Conservation (phyloP, 2,329 filamentous ascomycete genomes). For the Curvularia verruculosa region DNA sequence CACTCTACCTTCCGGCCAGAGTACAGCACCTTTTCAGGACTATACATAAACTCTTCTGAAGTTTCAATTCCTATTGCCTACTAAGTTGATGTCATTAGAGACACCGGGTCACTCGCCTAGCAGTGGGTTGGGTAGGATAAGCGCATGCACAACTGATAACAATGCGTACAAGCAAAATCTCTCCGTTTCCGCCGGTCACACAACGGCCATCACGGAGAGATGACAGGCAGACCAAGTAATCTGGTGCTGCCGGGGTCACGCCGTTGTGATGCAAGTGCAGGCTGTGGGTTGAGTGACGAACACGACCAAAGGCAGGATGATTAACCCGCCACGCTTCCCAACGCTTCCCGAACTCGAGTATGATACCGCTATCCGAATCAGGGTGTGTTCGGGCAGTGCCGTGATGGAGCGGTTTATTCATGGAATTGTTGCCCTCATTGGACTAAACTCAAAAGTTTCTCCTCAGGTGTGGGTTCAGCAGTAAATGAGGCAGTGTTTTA, state of each 20-base stretch:
- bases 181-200: constrained; percentile 34
- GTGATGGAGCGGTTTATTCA: not conserved
- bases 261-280: constrained; percentile 2
- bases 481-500: constrained; percentile 1
- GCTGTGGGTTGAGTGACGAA: not conserved
- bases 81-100: constrained; percentile 13
- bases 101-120: constrained; percentile 22
- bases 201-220: constrained; percentile 26
- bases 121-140: constrained; percentile 14
- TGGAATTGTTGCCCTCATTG: not conserved
- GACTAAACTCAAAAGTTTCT: not conserved
- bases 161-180: constrained; percentile 13
- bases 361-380: not conserved
- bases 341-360: constrained; percentile 9
- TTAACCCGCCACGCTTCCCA: not conserved
- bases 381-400: not conserved
- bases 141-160: constrained; percentile 11
- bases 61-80: constrained; percentile 11
- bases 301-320: not conserved
- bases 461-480: not conserved
- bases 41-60: constrained; percentile 3
- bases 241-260: constrained; percentile 5
- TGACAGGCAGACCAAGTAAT: constrained; percentile 19
- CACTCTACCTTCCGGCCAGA: constrained; percentile 28
- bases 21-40: constrained; percentile 11